A percentile compares a stretch with the other conserved stretches of the same genome.
These are phyloP conservation scores for Elongisporangium undulatum DNA, from an alignment of 352 stramenopile species.

Conservation along the genomic window DNA sequence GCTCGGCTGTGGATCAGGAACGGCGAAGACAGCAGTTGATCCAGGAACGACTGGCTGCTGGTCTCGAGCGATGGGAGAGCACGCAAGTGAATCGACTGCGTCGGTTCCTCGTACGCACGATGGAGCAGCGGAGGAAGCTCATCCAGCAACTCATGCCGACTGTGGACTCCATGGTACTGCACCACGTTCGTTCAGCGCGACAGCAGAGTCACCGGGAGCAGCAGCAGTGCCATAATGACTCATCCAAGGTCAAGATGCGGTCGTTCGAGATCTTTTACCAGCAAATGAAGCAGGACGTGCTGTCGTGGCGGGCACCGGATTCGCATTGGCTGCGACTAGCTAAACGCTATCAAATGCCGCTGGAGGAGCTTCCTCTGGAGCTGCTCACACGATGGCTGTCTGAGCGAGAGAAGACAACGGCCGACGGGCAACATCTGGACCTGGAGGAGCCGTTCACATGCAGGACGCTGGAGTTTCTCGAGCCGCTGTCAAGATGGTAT, in stretches of 20 bases:
- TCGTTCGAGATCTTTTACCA: not conserved
- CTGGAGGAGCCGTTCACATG: conserved; percentile 22
- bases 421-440: conserved; percentile 21
- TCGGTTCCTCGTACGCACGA: not conserved
- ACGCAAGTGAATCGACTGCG: conserved; percentile 2
- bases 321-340: conserved; percentile 23
- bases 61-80: conserved; percentile 3
- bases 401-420: conserved; percentile 2
- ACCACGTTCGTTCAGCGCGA: not conserved
- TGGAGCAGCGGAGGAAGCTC: not conserved
- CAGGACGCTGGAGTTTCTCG: conserved; percentile 24
- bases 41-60: conserved; percentile 4
- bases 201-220: not conserved
- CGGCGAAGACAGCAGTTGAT: conserved; percentile 6
- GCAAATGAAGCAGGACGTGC: conserved; percentile 20
- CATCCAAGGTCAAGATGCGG: not conserved
- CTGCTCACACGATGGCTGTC: conserved; percentile 26
- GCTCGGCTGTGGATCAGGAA: conserved; percentile 2
- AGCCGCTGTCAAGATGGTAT: conserved; percentile 25
- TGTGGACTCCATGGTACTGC: not conserved
- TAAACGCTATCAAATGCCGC: conserved; percentile 13
- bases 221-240: not conserved
- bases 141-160: conserved; percentile 2
- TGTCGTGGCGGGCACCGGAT: conserved; percentile 23
- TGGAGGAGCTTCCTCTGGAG: conserved; percentile 23